Evolutionary conservation across 805 yeast genomes (phyloP).

Genomic region (Nematodospora valgi): DNA sequence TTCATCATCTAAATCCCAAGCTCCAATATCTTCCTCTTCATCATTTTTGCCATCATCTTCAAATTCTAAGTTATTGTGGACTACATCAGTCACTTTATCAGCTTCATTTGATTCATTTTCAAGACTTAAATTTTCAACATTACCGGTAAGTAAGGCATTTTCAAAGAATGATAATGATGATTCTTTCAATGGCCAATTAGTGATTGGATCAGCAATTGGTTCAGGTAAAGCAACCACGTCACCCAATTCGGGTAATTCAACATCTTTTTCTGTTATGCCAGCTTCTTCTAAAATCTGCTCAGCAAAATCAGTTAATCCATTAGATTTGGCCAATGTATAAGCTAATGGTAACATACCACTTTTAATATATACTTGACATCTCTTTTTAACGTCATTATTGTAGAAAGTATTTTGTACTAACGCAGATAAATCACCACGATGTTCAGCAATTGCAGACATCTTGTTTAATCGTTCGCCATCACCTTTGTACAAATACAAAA

Average conservation of each 20-base stretch:
- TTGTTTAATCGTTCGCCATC: slow-evolving; percentile 68
- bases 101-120: slow-evolving; percentile 32
- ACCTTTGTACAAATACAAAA: slow-evolving; percentile 83
- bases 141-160: slow-evolving; percentile 69
- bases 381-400: slow-evolving; percentile 67
- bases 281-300: slow-evolving; percentile 66
- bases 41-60: slow-evolving; percentile 44
- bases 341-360: slow-evolving; percentile 87
- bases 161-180: slow-evolving; percentile 79
- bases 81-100: slow-evolving; percentile 16
- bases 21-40: slow-evolving; percentile 50
- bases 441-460: slow-evolving; percentile 88
- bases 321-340: slow-evolving; percentile 85
- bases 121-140: slow-evolving; percentile 60
- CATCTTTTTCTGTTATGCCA: slow-evolving; percentile 58
- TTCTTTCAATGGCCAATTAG: slow-evolving; percentile 81
- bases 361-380: slow-evolving; percentile 69
- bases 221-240: slow-evolving; percentile 42
- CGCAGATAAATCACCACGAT: slow-evolving; percentile 76
- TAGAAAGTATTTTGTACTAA: slow-evolving; percentile 81
- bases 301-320: slow-evolving; percentile 76
- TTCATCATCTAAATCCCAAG: slow-evolving; percentile 81
- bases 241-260: slow-evolving; percentile 58
- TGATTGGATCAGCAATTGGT: slow-evolving; percentile 43
- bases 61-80: slow-evolving; percentile 22